A percentile compares a stretch with the other conserved stretches of the same genome.
Conservation (phyloP, 2,329 filamentous ascomycete species). For the Colletotrichum sansevieriae region DNA sequence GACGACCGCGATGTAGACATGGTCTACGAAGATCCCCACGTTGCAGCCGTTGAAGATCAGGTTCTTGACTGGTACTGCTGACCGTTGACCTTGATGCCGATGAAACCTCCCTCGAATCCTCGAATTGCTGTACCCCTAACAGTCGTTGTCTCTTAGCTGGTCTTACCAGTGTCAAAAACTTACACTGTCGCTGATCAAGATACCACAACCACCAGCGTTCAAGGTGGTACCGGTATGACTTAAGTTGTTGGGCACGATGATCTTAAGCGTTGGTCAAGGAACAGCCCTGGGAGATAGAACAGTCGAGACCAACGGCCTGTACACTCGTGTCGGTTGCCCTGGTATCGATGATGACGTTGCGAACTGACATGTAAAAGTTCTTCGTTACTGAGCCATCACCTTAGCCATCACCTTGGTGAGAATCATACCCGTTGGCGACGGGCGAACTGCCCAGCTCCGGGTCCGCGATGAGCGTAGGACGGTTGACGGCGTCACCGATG, state of each 20-base stretch:
- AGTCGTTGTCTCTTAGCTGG: neutral
- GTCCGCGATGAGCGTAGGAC: conserved; percentile 47
- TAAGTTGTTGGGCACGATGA: conserved; percentile 52
- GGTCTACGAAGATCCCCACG: conserved; percentile 47
- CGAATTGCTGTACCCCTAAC: conserved; percentile 44
- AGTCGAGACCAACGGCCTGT: conserved; percentile 47
- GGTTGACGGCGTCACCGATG: conserved; percentile 48
- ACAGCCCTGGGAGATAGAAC: conserved; percentile 50
- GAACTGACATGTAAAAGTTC: conserved; percentile 52
- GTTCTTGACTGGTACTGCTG: conserved; percentile 52
- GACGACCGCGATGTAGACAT: conserved; percentile 47
- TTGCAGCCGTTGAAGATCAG: conserved; percentile 48
- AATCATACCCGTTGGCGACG: conserved; percentile 46
- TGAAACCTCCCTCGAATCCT: conserved; percentile 50
- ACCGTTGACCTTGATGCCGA: conserved; percentile 49
- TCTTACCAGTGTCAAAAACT: neutral
- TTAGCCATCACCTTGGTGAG: conserved; percentile 46
- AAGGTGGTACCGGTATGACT: conserved; percentile 53
- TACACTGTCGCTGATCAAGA: conserved; percentile 48
- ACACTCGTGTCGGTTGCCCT: conserved; percentile 42
- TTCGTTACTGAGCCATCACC: conserved; percentile 47
- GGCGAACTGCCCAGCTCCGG: conserved; percentile 37
- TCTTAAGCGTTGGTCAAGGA: conserved; percentile 47
- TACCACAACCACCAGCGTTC: conserved; percentile 51
- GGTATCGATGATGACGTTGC: conserved; percentile 49